Conservation (phyloP, 2,329 filamentous ascomycete species). For the Nemania bipapillata region DNA sequence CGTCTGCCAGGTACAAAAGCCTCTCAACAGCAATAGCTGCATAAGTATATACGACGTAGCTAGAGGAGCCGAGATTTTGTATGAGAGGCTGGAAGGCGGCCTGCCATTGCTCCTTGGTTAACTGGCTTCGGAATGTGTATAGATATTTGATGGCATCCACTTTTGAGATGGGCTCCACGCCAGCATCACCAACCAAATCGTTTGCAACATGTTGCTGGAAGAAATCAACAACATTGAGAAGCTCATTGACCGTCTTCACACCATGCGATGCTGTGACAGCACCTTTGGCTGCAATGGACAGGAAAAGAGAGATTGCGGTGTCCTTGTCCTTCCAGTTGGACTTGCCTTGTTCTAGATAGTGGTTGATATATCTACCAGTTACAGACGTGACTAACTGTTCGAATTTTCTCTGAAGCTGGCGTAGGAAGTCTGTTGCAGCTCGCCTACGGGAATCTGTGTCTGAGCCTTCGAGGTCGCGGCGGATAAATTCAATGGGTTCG, state of each 20-base stretch:
- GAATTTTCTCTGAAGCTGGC: constrained; percentile 88
- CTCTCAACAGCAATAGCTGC: constrained; percentile 96
- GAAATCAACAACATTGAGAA: constrained; percentile 91
- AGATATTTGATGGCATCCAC: constrained; percentile 98
- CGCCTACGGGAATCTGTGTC: constrained; percentile 92
- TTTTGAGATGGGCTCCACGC: constrained; percentile 85
- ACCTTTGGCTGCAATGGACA: constrained; percentile 92
- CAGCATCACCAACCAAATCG: constrained; percentile 79
- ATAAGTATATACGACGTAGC: constrained; percentile 98
- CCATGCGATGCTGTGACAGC: constrained; percentile 86
- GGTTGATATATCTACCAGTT: constrained; percentile 86
- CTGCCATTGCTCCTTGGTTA: constrained; percentile 92
- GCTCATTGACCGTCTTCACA: constrained; percentile 87
- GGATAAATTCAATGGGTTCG: constrained; percentile 98
- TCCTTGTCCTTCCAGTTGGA: constrained; percentile 97
- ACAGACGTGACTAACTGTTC: constrained; percentile 84
- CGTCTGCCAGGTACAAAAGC: constrained; percentile 83
- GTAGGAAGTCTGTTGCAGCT: constrained; percentile 93
- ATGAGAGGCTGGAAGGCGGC: constrained; percentile 89
- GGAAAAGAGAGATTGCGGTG: constrained; percentile 95
- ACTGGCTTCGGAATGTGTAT: constrained; percentile 94
- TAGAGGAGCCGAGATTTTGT: constrained; percentile 85
- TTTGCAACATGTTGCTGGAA: constrained; percentile 91
- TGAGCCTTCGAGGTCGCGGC: constrained; percentile 92
- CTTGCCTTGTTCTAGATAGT: constrained; percentile 83